These are phyloP conservation scores for Zopfia rhizophila DNA, from an alignment of 2,329 filamentous ascomycete species.

Conservation along the genomic window DNA sequence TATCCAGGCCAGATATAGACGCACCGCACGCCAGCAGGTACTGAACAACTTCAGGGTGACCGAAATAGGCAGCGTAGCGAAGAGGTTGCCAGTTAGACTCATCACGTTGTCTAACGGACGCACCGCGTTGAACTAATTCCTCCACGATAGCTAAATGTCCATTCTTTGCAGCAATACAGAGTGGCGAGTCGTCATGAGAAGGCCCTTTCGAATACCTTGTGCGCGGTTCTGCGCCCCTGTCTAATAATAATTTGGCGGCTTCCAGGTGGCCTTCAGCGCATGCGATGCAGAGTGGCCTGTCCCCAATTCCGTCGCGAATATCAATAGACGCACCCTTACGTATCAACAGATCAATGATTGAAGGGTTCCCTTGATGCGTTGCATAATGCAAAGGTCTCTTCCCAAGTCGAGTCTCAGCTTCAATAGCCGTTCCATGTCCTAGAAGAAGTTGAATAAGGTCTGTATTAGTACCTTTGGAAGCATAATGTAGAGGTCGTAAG, in stretches of 20 bases:
- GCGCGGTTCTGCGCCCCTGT: conserved; percentile 43
- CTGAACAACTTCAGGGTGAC: conserved; percentile 47
- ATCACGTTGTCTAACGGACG: conserved; percentile 47
- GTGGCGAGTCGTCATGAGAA: conserved; percentile 49
- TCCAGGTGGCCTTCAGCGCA: conserved; percentile 45
- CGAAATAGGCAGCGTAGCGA: conserved; percentile 51
- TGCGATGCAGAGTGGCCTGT: conserved; percentile 48
- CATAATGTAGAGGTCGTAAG: conserved; percentile 51
- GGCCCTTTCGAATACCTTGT: conserved; percentile 31
- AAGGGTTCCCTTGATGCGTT: conserved; percentile 38
- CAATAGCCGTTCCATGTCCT: conserved; percentile 45
- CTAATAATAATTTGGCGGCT: conserved; percentile 47
- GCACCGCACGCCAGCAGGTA: conserved; percentile 41
- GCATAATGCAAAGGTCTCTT: conserved; percentile 50
- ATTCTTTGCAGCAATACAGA: conserved; percentile 50
- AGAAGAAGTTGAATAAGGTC: conserved; percentile 47
- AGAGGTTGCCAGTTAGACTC: conserved; percentile 51
- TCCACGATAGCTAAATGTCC: conserved; percentile 47
- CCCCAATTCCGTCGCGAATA: conserved; percentile 44
- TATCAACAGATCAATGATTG: conserved; percentile 45
- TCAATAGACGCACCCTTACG: conserved; percentile 45
- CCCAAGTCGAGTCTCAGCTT: conserved; percentile 42
- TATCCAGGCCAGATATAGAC: conserved; percentile 13
- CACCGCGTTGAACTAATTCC: conserved; percentile 45
- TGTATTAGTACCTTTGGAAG: conserved; percentile 42